Percentiles rank a stretch among this genome's conserved stretches.
phyloP scores from a whole-genome alignment of 2,329 filamentous ascomycete genomes.

The Tolypocladium tundrense region DNA sequence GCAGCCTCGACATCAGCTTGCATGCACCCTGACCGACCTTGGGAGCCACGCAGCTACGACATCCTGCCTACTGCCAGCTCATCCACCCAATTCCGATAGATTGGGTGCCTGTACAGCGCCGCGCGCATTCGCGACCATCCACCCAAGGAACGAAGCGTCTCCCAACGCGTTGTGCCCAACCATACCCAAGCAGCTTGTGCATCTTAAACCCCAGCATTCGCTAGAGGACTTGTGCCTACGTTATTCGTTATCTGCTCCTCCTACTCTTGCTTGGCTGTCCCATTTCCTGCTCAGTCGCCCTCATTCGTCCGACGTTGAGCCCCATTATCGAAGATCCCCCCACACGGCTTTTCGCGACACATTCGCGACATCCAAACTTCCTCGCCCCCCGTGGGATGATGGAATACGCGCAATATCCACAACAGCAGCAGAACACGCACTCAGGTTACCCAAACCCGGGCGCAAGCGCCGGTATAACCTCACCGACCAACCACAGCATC shows the following conservation, averaged over 20 bases:
- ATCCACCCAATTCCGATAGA: constrained; percentile 50
- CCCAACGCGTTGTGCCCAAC: constrained; percentile 35
- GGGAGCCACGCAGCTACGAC: constrained; percentile 38
- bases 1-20: constrained; percentile 37
- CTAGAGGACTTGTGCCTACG: constrained; percentile 12
- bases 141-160: constrained; percentile 27
- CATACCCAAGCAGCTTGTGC: constrained; percentile 22
- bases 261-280: constrained; percentile 5
- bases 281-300: constrained; percentile 4
- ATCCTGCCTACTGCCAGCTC: constrained; percentile 46
- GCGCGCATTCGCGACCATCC: constrained; percentile 29
- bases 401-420: constrained; percentile 68
- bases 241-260: constrained; percentile 12
- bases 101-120: constrained; percentile 35
- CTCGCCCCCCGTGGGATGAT: constrained; percentile 40
- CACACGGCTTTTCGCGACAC: constrained; percentile 8
- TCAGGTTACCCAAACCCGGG: constrained; percentile 52
- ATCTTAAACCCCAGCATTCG: constrained; percentile 20
- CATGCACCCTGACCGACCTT: constrained; percentile 48
- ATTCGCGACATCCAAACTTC: constrained; percentile 13
- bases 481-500: constrained; percentile 60
- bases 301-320: constrained; percentile 9
- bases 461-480: constrained; percentile 53
- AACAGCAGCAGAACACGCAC: constrained; percentile 57
- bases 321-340: constrained; percentile 10